Base-by-base conservation (phyloP, 1,284 basidiomycete genomes). In the Ustilago xerochloae region DNA sequence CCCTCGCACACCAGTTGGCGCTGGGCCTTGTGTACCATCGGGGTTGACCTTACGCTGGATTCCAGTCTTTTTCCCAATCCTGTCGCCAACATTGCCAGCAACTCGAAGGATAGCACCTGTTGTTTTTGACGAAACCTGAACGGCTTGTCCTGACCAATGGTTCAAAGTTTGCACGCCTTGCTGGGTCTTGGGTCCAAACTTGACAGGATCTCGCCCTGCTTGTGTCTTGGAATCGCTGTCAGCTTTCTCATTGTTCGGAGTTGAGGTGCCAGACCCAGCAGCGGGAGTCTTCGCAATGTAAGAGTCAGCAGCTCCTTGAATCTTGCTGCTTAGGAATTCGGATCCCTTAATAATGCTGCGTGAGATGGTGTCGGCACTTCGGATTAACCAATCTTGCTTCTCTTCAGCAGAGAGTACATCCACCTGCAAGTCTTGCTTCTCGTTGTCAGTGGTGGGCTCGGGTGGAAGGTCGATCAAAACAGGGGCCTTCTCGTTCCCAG, bases 11-110 rank as follows among this genome's bases (percentile, higher is more conserved):
- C 84, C 84, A 4, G 55, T 79, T 9, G 81, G 80, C 3, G 78
- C 48, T 0, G 68, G 60, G 32, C 69, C 64, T 38, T 46, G 12
- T 9, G 63, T 58, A 20, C 71, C 71, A 36, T 79, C 67, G 13
- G 67, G 45, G 30, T 61, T 57, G 30, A 66, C 55, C 54, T 73
- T 65, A 39, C 79, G 65, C 60, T 85, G 84, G 32, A 85, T 80
- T 6, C 84, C 84, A 2, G 83, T 77, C 33, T 75, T 69, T 50
- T 81, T 77, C 3, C 84, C 84, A 38, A 85, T 78, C 47, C 55
- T 69, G 64, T 83, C 79, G 9, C 85, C 85, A 6, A 85, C 35
- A 35, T 69, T 66, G 16, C 71, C 72, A 4, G 84, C 84, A 1
- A 81, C 62, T 4, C 63, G 55, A 9, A 83, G 75, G 29, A 85